Evolutionary conservation across 345 rosid genomes (phyloP).

Genomic region (Syzygium oleosum): DNA sequence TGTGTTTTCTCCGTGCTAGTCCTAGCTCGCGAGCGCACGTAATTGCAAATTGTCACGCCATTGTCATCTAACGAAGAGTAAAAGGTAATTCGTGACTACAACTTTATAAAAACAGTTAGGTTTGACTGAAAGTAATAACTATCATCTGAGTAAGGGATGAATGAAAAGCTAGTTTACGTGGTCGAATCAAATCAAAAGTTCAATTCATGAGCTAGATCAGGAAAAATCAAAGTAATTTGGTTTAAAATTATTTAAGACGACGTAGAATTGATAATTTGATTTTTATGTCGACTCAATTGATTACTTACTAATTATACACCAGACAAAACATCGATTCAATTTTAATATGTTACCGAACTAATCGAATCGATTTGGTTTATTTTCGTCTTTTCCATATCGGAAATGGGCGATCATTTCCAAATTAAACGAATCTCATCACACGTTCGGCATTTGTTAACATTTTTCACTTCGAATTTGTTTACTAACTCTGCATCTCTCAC

Average conservation of each 20-base stretch:
- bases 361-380: background rate
- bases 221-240: background rate
- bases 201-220: background rate
- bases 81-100: background rate
- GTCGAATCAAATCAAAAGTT: background rate
- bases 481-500: background rate
- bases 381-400: background rate
- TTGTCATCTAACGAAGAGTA: background rate
- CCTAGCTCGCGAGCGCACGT: no score
- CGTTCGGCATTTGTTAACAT: no score
- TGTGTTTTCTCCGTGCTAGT: background rate
- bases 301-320: background rate
- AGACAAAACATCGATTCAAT: background rate
- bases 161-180: background rate
- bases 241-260: background rate
- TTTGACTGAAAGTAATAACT: background rate
- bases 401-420: background rate
- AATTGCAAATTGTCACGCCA: background rate
- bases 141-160: background rate
- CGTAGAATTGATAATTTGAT: background rate
- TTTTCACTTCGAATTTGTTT: background rate
- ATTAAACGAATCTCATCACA: rapidly evolving
- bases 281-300: background rate
- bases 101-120: background rate
- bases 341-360: background rate